phyloP scores from a whole-genome alignment of 768 basidiomycete genomes.

The Naganishia onofrii region DNA sequence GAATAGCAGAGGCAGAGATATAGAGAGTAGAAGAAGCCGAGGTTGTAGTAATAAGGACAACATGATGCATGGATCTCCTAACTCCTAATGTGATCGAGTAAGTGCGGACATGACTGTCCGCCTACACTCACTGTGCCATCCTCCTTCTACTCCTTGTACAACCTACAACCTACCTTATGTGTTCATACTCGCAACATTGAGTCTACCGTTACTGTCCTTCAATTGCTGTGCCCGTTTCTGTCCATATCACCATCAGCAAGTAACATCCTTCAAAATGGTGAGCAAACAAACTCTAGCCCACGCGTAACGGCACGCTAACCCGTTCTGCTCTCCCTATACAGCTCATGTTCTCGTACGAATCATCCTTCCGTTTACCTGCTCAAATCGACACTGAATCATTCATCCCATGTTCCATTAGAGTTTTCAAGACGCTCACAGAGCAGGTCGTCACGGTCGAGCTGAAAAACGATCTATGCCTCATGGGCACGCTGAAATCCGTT shows the following conservation, averaged over 20 bases:
- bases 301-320: not conserved
- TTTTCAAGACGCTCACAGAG: conserved; percentile 98
- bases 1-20: too few species aligned
- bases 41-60: too few species aligned
- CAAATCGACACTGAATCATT: not conserved
- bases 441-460: conserved; percentile 95
- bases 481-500: conserved; percentile 90
- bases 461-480: conserved; percentile 97
- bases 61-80: too few species aligned
- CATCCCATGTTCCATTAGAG: conserved; percentile 64
- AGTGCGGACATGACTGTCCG: not conserved
- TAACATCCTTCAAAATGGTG: conserved; percentile 21
- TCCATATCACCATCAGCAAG: not conserved
- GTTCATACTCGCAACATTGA: not conserved
- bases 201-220: not conserved
- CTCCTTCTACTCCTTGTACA: too few species aligned
- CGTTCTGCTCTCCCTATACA: not conserved
- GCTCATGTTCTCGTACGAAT: conserved; percentile 35
- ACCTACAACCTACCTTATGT: not conserved
- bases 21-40: too few species aligned
- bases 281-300: not conserved
- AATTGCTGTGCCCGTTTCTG: not conserved
- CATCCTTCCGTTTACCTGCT: not conserved
- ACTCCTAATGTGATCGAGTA: too few species aligned
- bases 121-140: too few species aligned